A percentile compares a stretch with the other conserved stretches of the same genome.
These are phyloP conservation scores for Smithsoniella earleae DNA, from an alignment of 163 green algal genomes.

Conservation along the genomic window DNA sequence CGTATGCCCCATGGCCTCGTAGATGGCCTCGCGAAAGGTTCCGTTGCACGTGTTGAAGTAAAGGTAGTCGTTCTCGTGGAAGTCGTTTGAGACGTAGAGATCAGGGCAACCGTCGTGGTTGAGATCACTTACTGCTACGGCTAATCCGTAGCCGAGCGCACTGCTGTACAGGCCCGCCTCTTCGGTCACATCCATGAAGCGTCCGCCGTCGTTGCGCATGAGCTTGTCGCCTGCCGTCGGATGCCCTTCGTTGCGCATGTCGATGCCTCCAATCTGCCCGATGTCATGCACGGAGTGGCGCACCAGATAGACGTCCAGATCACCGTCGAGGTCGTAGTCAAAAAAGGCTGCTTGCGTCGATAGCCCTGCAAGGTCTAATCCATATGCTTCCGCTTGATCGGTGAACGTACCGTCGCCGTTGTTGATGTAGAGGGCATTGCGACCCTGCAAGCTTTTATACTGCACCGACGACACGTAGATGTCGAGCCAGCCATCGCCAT, in stretches of 20 bases:
- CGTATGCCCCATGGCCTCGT: not conserved
- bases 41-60: not conserved
- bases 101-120: not conserved
- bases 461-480: too few relatives aligned
- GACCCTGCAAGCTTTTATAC: too few relatives aligned
- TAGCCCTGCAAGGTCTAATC: too few relatives aligned
- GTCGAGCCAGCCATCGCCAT: not conserved
- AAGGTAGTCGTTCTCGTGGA: not conserved
- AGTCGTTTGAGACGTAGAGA: slow-evolving; percentile 1
- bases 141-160: not conserved
- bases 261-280: too few relatives aligned
- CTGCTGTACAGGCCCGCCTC: not conserved
- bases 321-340: too few relatives aligned
- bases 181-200: not conserved
- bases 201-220: not conserved
- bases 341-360: too few relatives aligned
- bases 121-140: not conserved
- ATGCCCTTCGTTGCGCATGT: too few relatives aligned
- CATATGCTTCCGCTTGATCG: not conserved
- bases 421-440: slow-evolving; percentile 9
- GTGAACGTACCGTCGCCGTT: slow-evolving; percentile 3
- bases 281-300: too few relatives aligned
- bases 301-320: too few relatives aligned
- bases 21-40: not conserved
- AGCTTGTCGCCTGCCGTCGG: slow-evolving; percentile 12